Evolutionary conservation across 805 yeast genomes (phyloP), one percentile per base, ranked within the genome.

Genomic region (Saccharomycopsis synnaedendra): DNA sequence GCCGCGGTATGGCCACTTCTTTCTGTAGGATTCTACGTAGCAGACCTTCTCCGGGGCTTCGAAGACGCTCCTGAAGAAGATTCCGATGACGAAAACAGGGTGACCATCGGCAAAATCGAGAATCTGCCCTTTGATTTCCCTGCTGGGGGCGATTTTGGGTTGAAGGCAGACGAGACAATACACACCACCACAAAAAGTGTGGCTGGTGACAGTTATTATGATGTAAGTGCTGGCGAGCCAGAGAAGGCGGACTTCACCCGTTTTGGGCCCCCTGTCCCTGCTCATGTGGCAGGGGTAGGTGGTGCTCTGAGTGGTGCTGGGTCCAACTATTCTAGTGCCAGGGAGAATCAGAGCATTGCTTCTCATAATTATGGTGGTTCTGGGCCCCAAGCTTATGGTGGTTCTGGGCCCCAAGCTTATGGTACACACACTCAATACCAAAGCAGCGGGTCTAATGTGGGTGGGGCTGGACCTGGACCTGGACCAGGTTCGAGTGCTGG

Each of bases 1-100:
- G 73, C 85, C 3, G 82, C 85, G 8, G 81, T 70, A 0, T 62
- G 79, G 46, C 70, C 71, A 47, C 64, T 84, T 49, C 46, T 78
- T 2, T 63, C 78, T 1, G 19, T 19, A 19, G 19, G 19, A 19
- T 19, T 19, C 19, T 19, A 19, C 2, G 19, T 19, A 19, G 19
- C 19, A 19, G 40, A 55, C 52, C 53, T 54, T 44, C 56, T 58
- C 1, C 44, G 46, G 3, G 57, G 58, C 41, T 11, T 32, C 9
- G 45, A 45, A n/a, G 49, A 45, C 5, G 55, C 53, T 35, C 56
- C 51, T 2, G 53, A 53, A 0, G 55, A 46, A 5, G 50, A 37
- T 2, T 52, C 39, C 2, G 56, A 51, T 5, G 52, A 43, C 29
- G 47, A 38, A 10, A 31, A 36, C 10, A 10, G 39, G 10, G 41